Percentiles rank a stretch among this genome's conserved stretches.
phyloP scores from a whole-genome alignment of 805 yeast species.

The Zygoascus biomembranicola region DNA sequence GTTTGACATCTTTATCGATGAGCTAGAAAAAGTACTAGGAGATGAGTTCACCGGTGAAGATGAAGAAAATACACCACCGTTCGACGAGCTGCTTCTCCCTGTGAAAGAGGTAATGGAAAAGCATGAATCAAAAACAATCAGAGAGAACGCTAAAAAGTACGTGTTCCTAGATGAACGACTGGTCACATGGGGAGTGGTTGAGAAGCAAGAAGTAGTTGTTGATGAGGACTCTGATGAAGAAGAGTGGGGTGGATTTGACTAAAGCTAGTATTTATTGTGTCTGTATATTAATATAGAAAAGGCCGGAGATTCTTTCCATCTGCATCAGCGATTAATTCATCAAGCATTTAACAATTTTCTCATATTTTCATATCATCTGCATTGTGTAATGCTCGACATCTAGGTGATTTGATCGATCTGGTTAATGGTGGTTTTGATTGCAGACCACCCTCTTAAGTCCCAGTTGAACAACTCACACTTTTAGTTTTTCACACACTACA shows the following conservation, averaged over 20 bases:
- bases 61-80: constrained; percentile 38
- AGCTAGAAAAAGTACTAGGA: constrained; percentile 59
- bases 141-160: constrained; percentile 57
- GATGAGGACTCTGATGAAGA: constrained; percentile 26
- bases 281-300: not conserved
- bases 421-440: too few species aligned
- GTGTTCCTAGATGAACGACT: constrained; percentile 59
- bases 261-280: not conserved
- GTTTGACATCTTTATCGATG: constrained; percentile 77
- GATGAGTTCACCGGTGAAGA: constrained; percentile 24
- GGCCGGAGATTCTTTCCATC: too few species aligned
- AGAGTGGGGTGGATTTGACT: constrained; percentile 31
- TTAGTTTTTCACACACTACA: not conserved
- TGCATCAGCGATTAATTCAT: too few species aligned
- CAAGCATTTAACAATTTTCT: too few species aligned
- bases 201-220: constrained; percentile 15
- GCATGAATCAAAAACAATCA: constrained; percentile 52
- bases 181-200: constrained; percentile 47
- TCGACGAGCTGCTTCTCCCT: constrained; percentile 49
- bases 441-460: not conserved
- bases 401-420: too few species aligned
- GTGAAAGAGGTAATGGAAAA: constrained; percentile 43
- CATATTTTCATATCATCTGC: too few species aligned
- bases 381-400: too few species aligned
- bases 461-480: not conserved